phyloP scores from a whole-genome alignment of 352 stramenopile genomes.

The Globisporangium spinosum region DNA sequence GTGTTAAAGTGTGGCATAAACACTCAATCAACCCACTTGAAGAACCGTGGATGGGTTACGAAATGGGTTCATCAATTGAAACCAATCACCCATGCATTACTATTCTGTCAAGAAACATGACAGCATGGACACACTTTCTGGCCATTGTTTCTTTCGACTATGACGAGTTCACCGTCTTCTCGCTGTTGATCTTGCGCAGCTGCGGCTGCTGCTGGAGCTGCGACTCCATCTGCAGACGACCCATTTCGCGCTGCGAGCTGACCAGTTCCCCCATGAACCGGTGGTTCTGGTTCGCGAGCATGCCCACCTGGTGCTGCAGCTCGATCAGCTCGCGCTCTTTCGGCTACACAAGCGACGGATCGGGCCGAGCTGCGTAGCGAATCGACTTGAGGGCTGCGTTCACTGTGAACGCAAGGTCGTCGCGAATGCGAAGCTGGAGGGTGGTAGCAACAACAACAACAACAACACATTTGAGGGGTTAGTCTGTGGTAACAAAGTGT shows the following conservation, averaged over 20 bases:
- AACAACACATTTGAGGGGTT: not conserved
- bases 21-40: not conserved
- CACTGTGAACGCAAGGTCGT: slow-evolving; percentile 72
- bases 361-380: slow-evolving; percentile 31
- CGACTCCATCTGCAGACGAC: slow-evolving; percentile 48
- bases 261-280: slow-evolving; percentile 48
- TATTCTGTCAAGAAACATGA: no score
- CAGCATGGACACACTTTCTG: not conserved
- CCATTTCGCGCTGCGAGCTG: slow-evolving; percentile 49
- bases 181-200: slow-evolving; percentile 37
- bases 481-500: no score
- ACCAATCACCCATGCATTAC: not conserved
- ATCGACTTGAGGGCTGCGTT: slow-evolving; percentile 81
- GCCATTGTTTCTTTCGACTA: not conserved
- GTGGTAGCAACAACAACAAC: not conserved
- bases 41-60: not conserved
- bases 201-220: slow-evolving; percentile 45
- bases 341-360: slow-evolving; percentile 24
- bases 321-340: slow-evolving; percentile 39
- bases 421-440: slow-evolving; percentile 46
- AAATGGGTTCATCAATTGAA: not conserved
- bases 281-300: slow-evolving; percentile 63
- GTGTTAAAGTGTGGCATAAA: not conserved
- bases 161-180: slow-evolving; percentile 12
- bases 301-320: slow-evolving; percentile 56